Percentiles rank a stretch among this genome's conserved stretches.
These are phyloP conservation scores for Colletotrichum lentis DNA, from an alignment of 2,329 filamentous ascomycete species.

Conservation along the genomic window DNA sequence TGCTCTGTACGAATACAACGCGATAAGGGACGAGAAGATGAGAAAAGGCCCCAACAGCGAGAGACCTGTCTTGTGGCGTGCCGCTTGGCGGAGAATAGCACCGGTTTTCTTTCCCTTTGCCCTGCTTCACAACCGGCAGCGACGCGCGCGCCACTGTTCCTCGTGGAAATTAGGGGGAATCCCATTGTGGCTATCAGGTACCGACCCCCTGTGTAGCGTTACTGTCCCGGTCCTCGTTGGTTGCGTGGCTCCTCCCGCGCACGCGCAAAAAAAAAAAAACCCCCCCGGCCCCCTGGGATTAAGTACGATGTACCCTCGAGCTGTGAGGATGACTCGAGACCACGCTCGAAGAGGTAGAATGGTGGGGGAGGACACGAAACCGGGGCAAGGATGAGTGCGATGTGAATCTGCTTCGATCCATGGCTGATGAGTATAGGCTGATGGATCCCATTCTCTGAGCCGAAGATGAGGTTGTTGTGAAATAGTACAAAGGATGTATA, in stretches of 20 bases:
- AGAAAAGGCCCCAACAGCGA: neutral
- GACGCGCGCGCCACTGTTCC: constrained; percentile 34
- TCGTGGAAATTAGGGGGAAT: constrained; percentile 36
- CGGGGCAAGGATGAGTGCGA: constrained; percentile 15
- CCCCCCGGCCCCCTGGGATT: too few species aligned
- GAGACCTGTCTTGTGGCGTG: constrained; percentile 12
- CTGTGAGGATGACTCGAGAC: neutral
- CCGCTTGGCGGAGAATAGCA: constrained; percentile 30
- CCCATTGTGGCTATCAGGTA: constrained; percentile 13
- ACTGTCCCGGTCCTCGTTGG: constrained; percentile 10
- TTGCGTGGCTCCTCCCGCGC: neutral
- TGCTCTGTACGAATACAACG: constrained; percentile 9
- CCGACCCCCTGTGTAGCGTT: constrained; percentile 3
- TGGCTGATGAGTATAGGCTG: neutral
- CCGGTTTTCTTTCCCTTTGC: constrained; percentile 20
- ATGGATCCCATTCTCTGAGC: constrained; percentile 5
- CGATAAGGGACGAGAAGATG: neutral
- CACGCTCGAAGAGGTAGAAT: neutral
- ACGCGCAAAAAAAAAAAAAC: neutral
- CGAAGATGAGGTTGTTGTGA: constrained; percentile 17
- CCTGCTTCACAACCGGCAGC: constrained; percentile 9
- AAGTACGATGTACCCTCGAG: neutral
- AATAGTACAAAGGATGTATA: constrained; percentile 18
- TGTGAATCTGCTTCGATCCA: constrained; percentile 14
- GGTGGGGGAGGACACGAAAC: constrained; percentile 2